Conservation (phyloP, 2,329 filamentous ascomycete species). For the Thermochaetoides dissita region DNA sequence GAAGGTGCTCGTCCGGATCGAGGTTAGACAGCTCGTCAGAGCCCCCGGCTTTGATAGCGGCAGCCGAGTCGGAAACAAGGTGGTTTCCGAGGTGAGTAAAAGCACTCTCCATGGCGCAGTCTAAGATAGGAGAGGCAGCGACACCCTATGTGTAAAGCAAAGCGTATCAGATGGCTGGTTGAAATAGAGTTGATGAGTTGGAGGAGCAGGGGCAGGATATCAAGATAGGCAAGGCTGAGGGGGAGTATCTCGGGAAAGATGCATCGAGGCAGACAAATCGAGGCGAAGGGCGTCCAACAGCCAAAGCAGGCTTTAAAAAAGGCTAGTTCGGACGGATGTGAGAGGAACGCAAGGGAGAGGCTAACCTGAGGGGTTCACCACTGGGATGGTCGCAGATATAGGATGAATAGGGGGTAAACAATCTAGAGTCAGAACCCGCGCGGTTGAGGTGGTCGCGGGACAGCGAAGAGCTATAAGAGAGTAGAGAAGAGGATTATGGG, state of each 20-base stretch:
- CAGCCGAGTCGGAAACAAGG: constrained; percentile 68
- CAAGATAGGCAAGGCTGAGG: not conserved
- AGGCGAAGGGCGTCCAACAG: not conserved
- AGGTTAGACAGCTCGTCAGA: constrained; percentile 59
- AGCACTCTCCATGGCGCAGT: constrained; percentile 58
- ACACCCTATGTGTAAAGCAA: too few species aligned
- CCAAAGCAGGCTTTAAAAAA: too few species aligned
- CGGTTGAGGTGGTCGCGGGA: too few species aligned
- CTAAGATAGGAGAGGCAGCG: too few species aligned
- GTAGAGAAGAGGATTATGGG: constrained; percentile 2
- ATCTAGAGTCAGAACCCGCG: too few species aligned
- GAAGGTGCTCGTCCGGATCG: constrained; percentile 66
- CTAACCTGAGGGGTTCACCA: constrained; percentile 8
- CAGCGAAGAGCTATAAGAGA: constrained; percentile 2
- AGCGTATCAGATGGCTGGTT: too few species aligned
- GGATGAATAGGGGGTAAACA: too few species aligned
- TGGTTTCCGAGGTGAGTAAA: constrained; percentile 83
- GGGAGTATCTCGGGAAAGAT: too few species aligned
- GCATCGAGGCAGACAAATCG: not conserved
- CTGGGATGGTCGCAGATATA: not conserved
- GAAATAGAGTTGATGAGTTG: too few species aligned
- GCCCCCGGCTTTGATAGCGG: constrained; percentile 74
- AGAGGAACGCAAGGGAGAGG: constrained; percentile 2
- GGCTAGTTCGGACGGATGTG: not conserved
- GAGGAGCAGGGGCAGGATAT: constrained; percentile 6